These are phyloP conservation scores for Colletotrichum tropicale DNA, from an alignment of 2,329 filamentous ascomycete genomes.

Conservation along the genomic window DNA sequence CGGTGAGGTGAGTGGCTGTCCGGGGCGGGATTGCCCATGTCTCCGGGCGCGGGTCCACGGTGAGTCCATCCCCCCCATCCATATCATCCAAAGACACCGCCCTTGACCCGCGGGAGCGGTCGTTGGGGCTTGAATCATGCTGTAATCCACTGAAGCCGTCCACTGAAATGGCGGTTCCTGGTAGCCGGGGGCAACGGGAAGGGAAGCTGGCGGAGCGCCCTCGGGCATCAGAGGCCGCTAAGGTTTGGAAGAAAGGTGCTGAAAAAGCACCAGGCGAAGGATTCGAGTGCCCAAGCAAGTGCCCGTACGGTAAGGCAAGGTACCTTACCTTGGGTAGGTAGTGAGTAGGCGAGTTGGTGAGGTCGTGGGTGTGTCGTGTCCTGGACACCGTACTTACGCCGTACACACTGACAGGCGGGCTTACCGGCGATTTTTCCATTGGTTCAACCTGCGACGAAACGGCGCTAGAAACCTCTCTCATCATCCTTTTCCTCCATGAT, in stretches of 20 bases:
- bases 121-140: background rate
- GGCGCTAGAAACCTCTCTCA: background rate
- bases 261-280: background rate
- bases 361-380: background rate
- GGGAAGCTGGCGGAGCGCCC: background rate
- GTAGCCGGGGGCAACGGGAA: background rate
- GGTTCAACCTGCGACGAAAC: background rate
- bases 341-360: background rate
- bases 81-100: background rate
- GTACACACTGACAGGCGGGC: background rate
- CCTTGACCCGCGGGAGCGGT: background rate
- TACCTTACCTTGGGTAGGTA: background rate
- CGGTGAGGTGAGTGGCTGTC: background rate
- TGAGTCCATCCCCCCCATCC: background rate
- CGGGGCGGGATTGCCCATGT: background rate
- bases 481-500: background rate
- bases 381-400: background rate
- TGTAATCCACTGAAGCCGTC: background rate
- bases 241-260: background rate
- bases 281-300: background rate
- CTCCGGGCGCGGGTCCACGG: background rate
- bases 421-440: constrained; percentile 2
- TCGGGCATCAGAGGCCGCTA: background rate
- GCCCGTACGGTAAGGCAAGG: background rate
- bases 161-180: background rate